phyloP scores from a whole-genome alignment of 1,284 basidiomycete genomes.

The Rhodotorula glutinis region DNA sequence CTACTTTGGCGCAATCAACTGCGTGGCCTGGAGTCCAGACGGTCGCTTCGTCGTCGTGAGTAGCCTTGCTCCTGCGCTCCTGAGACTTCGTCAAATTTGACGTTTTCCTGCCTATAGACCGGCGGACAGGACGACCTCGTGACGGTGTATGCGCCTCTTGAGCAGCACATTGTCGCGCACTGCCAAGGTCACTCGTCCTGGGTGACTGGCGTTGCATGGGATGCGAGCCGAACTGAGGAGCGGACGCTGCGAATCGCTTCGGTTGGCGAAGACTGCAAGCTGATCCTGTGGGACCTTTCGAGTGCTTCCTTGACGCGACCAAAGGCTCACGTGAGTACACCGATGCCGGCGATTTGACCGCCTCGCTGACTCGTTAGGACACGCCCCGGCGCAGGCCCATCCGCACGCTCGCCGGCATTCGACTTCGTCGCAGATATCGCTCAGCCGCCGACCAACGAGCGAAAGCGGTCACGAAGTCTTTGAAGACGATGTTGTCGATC shows the following conservation, averaged over 20 bases:
- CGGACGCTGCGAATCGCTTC: conserved; percentile 67
- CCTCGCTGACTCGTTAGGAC: neutral
- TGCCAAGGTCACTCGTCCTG: conserved; percentile 97
- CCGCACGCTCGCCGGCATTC: conserved; percentile 29
- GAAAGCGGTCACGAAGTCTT: conserved; percentile 18
- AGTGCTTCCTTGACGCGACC: conserved; percentile 71
- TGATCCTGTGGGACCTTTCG: conserved; percentile 93
- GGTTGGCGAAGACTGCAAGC: conserved; percentile 89
- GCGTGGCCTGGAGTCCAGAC: conserved; percentile 91
- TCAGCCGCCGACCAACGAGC: conserved; percentile 9
- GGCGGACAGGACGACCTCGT: conserved; percentile 92
- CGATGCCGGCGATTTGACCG: neutral
- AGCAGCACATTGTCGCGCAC: conserved; percentile 86
- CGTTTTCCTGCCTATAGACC: conserved; percentile 53
- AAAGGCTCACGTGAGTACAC: conserved; percentile 55
- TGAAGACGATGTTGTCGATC: neutral
- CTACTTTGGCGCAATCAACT: conserved; percentile 86
- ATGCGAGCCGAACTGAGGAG: conserved; percentile 77
- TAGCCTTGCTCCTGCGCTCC: conserved; percentile 6
- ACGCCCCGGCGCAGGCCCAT: conserved; percentile 3
- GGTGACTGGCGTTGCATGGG: conserved; percentile 83
- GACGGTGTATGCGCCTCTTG: conserved; percentile 86
- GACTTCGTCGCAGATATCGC: conserved; percentile 21
- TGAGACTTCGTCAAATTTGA: no score
- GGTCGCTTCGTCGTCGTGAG: conserved; percentile 81